These are phyloP conservation scores for Fusarium virguliforme DNA, from an alignment of 2,329 filamentous ascomycete genomes.

Conservation along the genomic window DNA sequence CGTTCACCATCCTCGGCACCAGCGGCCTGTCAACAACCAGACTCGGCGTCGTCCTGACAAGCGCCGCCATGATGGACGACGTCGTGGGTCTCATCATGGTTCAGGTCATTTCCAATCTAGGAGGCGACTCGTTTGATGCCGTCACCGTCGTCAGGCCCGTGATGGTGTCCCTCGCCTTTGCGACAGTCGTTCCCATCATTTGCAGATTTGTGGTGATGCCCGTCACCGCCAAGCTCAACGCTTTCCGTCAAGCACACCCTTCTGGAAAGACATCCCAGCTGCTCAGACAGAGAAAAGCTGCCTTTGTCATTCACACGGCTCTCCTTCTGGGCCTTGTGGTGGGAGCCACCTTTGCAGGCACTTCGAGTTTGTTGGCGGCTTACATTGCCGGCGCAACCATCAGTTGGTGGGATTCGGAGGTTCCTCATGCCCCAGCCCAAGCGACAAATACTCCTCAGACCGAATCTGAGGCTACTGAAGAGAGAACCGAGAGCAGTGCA, in stretches of 20 bases:
- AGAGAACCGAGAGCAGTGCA: too few species aligned
- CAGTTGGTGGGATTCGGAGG: slow-evolving; percentile 71
- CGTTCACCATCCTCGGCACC: slow-evolving; percentile 69
- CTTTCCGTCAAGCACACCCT: slow-evolving; percentile 47
- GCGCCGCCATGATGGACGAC: slow-evolving; percentile 87
- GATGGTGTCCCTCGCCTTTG: slow-evolving; percentile 67
- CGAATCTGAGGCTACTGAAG: not conserved
- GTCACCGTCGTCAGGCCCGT: slow-evolving; percentile 63
- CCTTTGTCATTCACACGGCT: slow-evolving; percentile 64
- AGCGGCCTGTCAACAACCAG: slow-evolving; percentile 62
- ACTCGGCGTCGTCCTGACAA: slow-evolving; percentile 75
- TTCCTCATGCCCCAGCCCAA: slow-evolving; percentile 42
- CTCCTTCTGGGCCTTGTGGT: slow-evolving; percentile 67
- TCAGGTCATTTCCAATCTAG: slow-evolving; percentile 80
- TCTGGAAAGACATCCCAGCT: slow-evolving; percentile 45
- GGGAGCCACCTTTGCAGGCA: slow-evolving; percentile 72
- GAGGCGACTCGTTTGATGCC: slow-evolving; percentile 51
- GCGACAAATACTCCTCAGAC: not conserved
- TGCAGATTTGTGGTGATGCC: slow-evolving; percentile 65
- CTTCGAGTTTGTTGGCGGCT: slow-evolving; percentile 74
- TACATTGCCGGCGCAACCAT: slow-evolving; percentile 74
- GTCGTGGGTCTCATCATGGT: slow-evolving; percentile 85
- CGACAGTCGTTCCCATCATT: slow-evolving; percentile 61
- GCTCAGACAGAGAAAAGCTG: slow-evolving; percentile 54
- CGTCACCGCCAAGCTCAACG: slow-evolving; percentile 56